A percentile compares a stretch with the other conserved stretches of the same genome.
These are phyloP conservation scores for Scortechinia acanthostroma DNA, from an alignment of 2,329 filamentous ascomycete genomes.

Conservation along the genomic window DNA sequence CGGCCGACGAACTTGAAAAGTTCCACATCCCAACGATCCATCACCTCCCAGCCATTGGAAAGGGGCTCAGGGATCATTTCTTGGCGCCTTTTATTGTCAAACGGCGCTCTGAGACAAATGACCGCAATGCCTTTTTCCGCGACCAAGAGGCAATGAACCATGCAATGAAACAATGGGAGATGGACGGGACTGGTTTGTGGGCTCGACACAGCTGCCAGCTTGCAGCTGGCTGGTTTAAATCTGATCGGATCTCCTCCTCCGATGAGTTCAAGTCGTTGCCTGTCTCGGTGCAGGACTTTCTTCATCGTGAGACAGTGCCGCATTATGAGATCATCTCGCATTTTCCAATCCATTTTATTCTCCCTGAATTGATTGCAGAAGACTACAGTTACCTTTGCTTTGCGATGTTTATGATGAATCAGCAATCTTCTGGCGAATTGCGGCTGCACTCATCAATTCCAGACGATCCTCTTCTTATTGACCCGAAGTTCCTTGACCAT, in stretches of 20 bases:
- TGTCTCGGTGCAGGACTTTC: slow-evolving; percentile 4
- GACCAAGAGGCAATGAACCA: slow-evolving; percentile 1
- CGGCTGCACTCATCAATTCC: slow-evolving; percentile 11
- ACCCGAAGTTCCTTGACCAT: slow-evolving; percentile 10
- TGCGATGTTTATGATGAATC: slow-evolving; percentile 9
- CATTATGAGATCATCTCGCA: slow-evolving; percentile 9
- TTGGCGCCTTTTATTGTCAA: slow-evolving; percentile 3
- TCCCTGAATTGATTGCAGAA: slow-evolving; percentile 3
- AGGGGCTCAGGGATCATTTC: slow-evolving; percentile 13
- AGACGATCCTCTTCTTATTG: slow-evolving; percentile 10
- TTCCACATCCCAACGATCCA: slow-evolving; percentile 11
- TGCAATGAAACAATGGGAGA: slow-evolving; percentile 7
- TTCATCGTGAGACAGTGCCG: slow-evolving; percentile 7
- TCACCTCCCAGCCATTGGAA: slow-evolving; percentile 15
- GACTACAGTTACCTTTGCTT: slow-evolving; percentile 8
- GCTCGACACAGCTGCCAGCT: slow-evolving; percentile 16
- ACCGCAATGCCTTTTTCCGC: background rate
- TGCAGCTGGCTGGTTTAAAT: slow-evolving; percentile 27
- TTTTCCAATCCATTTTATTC: slow-evolving; percentile 4
- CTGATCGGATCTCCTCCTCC: slow-evolving; percentile 5
- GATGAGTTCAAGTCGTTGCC: slow-evolving; percentile 9
- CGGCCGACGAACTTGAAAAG: slow-evolving; percentile 16
- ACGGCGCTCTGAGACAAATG: background rate
- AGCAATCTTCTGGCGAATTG: slow-evolving; percentile 10
- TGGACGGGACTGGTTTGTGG: slow-evolving; percentile 16